Conservation (phyloP, 495 filamentous ascomycete genomes). For the Astrothelium subdiscretum region DNA sequence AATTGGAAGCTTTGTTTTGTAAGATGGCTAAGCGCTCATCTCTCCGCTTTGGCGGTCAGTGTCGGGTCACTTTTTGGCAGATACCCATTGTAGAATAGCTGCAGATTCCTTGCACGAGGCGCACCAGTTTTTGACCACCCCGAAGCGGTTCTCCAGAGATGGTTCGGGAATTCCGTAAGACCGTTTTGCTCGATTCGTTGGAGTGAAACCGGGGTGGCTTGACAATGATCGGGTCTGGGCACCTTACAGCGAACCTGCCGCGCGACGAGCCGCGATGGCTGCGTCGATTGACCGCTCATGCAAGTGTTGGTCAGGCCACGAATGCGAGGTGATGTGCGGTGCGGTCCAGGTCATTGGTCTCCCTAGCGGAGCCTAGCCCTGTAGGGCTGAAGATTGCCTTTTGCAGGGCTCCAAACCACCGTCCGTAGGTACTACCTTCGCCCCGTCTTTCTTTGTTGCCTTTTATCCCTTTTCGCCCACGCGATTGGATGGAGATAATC, state of each 20-base stretch:
- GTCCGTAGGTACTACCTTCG: not conserved
- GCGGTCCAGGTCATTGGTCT: not conserved
- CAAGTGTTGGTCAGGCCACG: not conserved
- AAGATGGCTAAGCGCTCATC: not conserved
- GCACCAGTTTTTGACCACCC: not conserved
- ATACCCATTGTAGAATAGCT: conserved; percentile 1
- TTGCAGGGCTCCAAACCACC: not conserved
- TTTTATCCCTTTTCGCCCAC: not conserved
- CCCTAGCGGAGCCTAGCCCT: not conserved
- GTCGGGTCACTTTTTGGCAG: not conserved
- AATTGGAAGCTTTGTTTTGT: conserved; percentile 48
- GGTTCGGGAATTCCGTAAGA: no score
- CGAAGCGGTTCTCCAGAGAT: not conserved
- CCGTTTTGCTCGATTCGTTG: no score
- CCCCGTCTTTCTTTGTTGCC: not conserved
- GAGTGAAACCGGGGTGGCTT: no score
- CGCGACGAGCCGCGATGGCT: no score
- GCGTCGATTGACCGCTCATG: not conserved
- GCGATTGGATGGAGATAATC: not conserved
- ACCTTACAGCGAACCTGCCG: no score
- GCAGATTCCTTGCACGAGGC: not conserved
- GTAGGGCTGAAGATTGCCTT: not conserved
- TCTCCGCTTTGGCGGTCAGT: not conserved
- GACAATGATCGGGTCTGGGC: no score
- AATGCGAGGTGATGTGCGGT: not conserved